Base-by-base conservation (phyloP, 108 stramenopile species). In the Schizochytrium sp. region DNA sequence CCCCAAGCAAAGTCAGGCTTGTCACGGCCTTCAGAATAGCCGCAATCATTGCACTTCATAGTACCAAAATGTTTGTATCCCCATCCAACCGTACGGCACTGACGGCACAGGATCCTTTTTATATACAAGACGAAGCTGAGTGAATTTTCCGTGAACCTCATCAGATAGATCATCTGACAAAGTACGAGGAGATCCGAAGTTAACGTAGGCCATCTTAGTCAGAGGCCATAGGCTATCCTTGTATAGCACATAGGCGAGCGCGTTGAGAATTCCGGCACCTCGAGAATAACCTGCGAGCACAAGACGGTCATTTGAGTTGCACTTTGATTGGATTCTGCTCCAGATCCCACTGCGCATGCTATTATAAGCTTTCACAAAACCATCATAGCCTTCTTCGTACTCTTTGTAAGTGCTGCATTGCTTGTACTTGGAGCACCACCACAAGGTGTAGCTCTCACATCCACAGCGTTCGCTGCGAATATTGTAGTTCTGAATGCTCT, bases 341-440 rank as follows among this genome's bases (percentile, higher is more conserved):
- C 76, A 83, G 53, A 83, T 55, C n/a, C 17, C 76, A 28, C 38
- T 5, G 50, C 76, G 76, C 76, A 83, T 83, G 2, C 28, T 55
- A 53, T 83, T 83, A 53, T 83, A 83, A 49, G 76, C n/a, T 40
- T 83, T 83, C 1, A 83, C 76, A 28, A 83, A 83, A 13, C 76
- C 76, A 83, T 83, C 76, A 55, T 38, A 83, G 76, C 76, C 76
- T 10, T 49, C 47, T 83, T 55, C 28, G 2, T 55, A 55, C 15
- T n/a, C 40, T n/a, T 83, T 55, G 53, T 83, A 83, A n/a, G 76
- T 83, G 47, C 28, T 55, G 76, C 76, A 83, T 13, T 49, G 53
- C 53, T 83, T 83, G 76, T 83, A 83, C 76, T 83, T 49, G 50
- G 76, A 83, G 76, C 76, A 83, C 76, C 76, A 83, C 76, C 76